Base-by-base conservation (phyloP, 2,329 filamentous ascomycete genomes). In the Hypoxylon sp. region DNA sequence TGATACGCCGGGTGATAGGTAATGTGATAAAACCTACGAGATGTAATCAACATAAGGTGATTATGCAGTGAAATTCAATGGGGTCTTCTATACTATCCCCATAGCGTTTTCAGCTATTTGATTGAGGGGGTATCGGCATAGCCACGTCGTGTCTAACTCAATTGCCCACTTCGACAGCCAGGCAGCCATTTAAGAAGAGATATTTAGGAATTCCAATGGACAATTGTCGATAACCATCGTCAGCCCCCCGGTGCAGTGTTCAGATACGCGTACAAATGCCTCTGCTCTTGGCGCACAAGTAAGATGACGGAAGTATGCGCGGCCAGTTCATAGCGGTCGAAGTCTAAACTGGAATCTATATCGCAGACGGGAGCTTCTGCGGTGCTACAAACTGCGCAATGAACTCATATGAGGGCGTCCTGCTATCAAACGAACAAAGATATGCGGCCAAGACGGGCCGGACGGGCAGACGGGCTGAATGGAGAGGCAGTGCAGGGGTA, bases 401-500 rank as follows among this genome's bases (percentile, higher is more conserved):
- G 26, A 17, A n/a, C 39, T 11, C n/a, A n/a, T 28, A n/a, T 6
- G 13, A 3, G 26, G n/a, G 13, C 4, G 6, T n/a, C n/a, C n/a
- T n/a, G n/a, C n/a, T n/a, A n/a, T 41, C 11, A 20, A 41, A 11
- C n/a, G n/a, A 19, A 41, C 37, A 41, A 20, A 41, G 15, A 13
- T 26, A 48, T 52, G 34, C 47, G 17, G 62, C 62, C 56, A 60
- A 65, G 64, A 59, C 37, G 48, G 49, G 17, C 24, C 26, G 19
- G 26, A 30, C 41, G 20, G 28, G 19, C 26, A 5, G 43, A 32
- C 17, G 10, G 32, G n/a, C 24, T 26, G 24, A 26, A 26, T 26
- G 7, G 4, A 24, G 46, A 50, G 65, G 65, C 65, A 51, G 65
- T 67, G 65, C 62, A 65, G 28, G 19, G 32, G 51, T 13, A 30